Evolutionary conservation across 169 alveolate species (phyloP).

Genomic region (Plasmodium reichenowi): DNA sequence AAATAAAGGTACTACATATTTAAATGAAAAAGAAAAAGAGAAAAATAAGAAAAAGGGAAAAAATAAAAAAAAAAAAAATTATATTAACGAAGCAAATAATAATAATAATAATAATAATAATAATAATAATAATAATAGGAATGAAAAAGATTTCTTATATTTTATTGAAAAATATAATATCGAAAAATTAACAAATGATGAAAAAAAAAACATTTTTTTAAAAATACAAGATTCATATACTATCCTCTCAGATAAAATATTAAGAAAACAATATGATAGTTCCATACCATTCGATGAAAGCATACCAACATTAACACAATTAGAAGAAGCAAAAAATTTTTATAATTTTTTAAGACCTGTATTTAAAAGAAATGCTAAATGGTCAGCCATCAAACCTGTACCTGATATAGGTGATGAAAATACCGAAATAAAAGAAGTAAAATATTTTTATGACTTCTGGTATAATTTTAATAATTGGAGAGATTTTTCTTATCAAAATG

Average conservation of each 20-base stretch:
- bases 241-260: slow-evolving; percentile 88
- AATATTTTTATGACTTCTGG: slow-evolving; percentile 94
- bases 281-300: slow-evolving; percentile 94
- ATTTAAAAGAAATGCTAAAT: slow-evolving; percentile 86
- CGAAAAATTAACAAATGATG: slow-evolving; percentile 78
- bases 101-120: neutral
- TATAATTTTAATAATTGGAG: slow-evolving; percentile 92
- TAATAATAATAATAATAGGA: slow-evolving; percentile 12
- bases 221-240: slow-evolving; percentile 95
- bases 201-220: slow-evolving; percentile 84
- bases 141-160: slow-evolving; percentile 40
- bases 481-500: slow-evolving; percentile 93
- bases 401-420: slow-evolving; percentile 92
- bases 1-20: slow-evolving; percentile 54
- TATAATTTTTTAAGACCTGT: slow-evolving; percentile 87
- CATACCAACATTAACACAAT: slow-evolving; percentile 89
- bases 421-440: slow-evolving; percentile 89
- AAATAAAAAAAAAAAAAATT: slow-evolving; percentile 20
- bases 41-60: slow-evolving; percentile 68
- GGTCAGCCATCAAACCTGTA: slow-evolving; percentile 94
- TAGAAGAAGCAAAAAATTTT: slow-evolving; percentile 85
- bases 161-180: slow-evolving; percentile 80
- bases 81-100: slow-evolving; percentile 2
- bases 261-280: slow-evolving; percentile 93
- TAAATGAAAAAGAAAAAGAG: slow-evolving; percentile 69